Evolutionary conservation across 169 alveolate genomes (phyloP).

Genomic region (Plasmodium ovale): DNA sequence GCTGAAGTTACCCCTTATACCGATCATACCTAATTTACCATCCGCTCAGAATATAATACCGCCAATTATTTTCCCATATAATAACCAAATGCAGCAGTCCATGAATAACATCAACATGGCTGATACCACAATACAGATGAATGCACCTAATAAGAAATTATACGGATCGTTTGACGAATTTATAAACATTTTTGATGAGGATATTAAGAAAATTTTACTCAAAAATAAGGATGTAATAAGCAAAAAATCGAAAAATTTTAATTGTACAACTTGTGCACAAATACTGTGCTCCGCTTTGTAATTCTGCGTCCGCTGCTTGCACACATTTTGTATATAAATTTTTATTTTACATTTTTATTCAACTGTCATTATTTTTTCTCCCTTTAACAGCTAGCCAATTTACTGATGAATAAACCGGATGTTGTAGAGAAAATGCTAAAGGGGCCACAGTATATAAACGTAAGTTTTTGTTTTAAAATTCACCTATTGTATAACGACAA

Average conservation of each 20-base stretch:
- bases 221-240: conserved; percentile 58
- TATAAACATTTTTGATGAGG: conserved; percentile 65
- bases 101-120: too few species aligned
- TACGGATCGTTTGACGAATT: conserved; percentile 34
- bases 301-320: neutral
- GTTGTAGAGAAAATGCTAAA: conserved; percentile 64
- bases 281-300: too few species aligned
- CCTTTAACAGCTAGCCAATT: conserved; percentile 47
- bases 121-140: neutral
- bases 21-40: conserved; percentile 27
- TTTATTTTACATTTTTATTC: neutral
- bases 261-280: too few species aligned
- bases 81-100: neutral
- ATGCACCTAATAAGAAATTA: neutral
- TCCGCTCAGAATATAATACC: conserved; percentile 52
- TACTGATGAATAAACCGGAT: conserved; percentile 68
- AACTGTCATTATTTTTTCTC: neutral
- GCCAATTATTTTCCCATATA: conserved; percentile 18
- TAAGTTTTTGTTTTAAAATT: conserved; percentile 8
- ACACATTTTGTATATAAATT: neutral
- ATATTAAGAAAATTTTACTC: conserved; percentile 31
- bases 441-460: conserved; percentile 70
- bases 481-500: neutral
- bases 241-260: neutral
- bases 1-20: conserved; percentile 39